Evolutionary conservation across 1,139 yeast genomes (phyloP).

Genomic region (Nakaseomyces kungkrabaensis): DNA sequence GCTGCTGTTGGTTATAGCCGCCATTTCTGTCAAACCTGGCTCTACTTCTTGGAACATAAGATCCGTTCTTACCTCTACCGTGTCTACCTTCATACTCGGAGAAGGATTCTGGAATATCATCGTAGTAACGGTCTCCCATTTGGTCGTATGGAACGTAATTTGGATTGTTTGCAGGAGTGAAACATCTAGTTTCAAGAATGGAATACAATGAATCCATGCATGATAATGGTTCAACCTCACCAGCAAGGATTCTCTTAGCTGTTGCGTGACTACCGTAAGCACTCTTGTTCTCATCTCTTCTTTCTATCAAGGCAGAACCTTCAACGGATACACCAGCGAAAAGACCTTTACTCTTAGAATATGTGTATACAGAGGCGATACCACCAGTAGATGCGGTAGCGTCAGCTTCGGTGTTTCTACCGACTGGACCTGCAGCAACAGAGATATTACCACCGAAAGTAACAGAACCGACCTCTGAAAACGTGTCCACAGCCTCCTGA

Average conservation of each 20-base stretch:
- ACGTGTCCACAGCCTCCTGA: constrained; percentile 81
- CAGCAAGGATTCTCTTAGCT: constrained; percentile 71
- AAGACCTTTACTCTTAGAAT: constrained; percentile 90
- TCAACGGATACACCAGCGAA: constrained; percentile 96
- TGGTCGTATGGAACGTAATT: constrained; percentile 47
- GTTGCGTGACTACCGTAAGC: constrained; percentile 83
- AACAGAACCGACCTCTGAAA: constrained; percentile 87
- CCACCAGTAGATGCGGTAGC: constrained; percentile 82
- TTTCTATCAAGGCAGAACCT: constrained; percentile 88
- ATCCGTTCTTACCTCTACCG: constrained; percentile 1
- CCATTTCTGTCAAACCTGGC: constrained; percentile 7
- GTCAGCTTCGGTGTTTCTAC: constrained; percentile 94
- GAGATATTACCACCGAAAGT: constrained; percentile 93
- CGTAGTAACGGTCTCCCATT: constrained; percentile 22
- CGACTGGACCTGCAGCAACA: constrained; percentile 94
- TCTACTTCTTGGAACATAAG: not conserved
- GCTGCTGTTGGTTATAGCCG: constrained; percentile 4
- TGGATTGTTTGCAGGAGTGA: constrained; percentile 3
- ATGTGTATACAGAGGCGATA: constrained; percentile 85
- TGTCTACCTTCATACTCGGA: constrained; percentile 5
- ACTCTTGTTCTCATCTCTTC: constrained; percentile 92
- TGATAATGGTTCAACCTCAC: constrained; percentile 80
- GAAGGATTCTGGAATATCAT: constrained; percentile 29
- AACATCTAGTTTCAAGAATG: constrained; percentile 54
- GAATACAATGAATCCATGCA: constrained; percentile 32